Evolutionary conservation across 441 rosid genomes (phyloP).

Genomic region (Adansonia rubrostipa): DNA sequence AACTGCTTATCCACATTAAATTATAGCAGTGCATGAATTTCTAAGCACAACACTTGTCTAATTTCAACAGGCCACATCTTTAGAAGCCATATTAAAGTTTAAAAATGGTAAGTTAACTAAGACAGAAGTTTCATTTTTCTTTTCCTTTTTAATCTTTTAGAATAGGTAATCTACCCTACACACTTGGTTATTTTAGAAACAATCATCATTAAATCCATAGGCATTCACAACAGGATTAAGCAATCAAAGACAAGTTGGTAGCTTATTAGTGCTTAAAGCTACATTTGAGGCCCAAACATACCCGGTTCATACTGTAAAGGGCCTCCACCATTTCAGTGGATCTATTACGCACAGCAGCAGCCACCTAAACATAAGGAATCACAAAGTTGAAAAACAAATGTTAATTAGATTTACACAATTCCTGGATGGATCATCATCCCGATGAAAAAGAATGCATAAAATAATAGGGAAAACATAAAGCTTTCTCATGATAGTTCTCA

Average conservation of each 20-base stretch:
- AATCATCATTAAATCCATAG: background rate
- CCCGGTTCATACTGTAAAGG: constrained; percentile 83
- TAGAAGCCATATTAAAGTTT: constrained; percentile 8
- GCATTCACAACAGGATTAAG: constrained; percentile 6
- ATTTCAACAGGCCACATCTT: background rate
- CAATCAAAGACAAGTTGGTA: background rate
- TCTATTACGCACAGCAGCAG: constrained; percentile 68
- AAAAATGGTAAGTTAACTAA: constrained; percentile 9
- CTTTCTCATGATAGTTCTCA: background rate
- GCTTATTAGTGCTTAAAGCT: constrained; percentile 14
- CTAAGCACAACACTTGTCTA: background rate
- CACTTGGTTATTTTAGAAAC: background rate
- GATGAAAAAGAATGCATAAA: background rate
- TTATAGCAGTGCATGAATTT: background rate
- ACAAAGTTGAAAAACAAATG: constrained; percentile 6
- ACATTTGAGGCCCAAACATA: constrained; percentile 30
- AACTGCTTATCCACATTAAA: constrained; percentile 10
- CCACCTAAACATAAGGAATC: constrained; percentile 57
- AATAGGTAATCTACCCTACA: background rate
- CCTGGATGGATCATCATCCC: background rate
- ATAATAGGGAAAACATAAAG: background rate
- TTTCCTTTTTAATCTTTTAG: constrained; percentile 9
- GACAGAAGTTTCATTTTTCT: background rate
- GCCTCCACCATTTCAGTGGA: constrained; percentile 89
- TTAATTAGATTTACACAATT: background rate